Base-by-base conservation (phyloP, 495 filamentous ascomycete genomes). In the Talaromyces adpressus region DNA sequence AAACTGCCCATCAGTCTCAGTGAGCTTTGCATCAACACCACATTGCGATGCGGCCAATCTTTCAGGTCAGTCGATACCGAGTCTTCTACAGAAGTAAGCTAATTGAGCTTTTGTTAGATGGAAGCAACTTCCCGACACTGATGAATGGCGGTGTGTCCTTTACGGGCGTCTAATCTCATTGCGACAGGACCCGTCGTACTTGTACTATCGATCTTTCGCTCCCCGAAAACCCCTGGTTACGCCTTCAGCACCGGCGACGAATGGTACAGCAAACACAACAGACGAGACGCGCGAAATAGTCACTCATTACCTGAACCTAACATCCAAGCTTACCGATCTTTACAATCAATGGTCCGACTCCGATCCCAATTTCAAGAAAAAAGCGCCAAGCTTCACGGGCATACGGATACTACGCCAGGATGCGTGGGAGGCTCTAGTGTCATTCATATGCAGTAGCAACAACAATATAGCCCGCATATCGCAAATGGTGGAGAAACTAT, bases 391-490 rank as follows among this genome's bases (percentile, higher is more conserved):
- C 47, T 98, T 98, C 71, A 87, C 88, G 0, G 94, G 94, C 16
- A 90, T 99, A 36, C 89, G 94, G n/a, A 96, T 98, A 64, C 81
- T 99, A 6, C 89, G 87, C 65, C 94, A 99, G 72, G 93, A 97
- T 78, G 85, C 94, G 8, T 99, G 94, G 95, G 94, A 99, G 74
- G 87, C 95, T 5, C 78, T 99, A 3, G 79, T 99, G 14, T 87
- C 87, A 32, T 99, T 99, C 72, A 97, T 99, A 62, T 98, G 94
- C 81, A 97, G 92, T 72, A 95, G 91, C 75, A 99, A 99, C 75
- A 99, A 99, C 74, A 96, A 99, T 71, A 99, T 99, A 63, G 81
- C 85, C 4, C 87, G 94, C 27, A 99, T 99, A 68, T 91, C 89
- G 12, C 89, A 93, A 71, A 98, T 99, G 94, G 91, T 97, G 22